Base-by-base conservation (phyloP, 2,329 filamentous ascomycete genomes). In the Neonectria faginata region DNA sequence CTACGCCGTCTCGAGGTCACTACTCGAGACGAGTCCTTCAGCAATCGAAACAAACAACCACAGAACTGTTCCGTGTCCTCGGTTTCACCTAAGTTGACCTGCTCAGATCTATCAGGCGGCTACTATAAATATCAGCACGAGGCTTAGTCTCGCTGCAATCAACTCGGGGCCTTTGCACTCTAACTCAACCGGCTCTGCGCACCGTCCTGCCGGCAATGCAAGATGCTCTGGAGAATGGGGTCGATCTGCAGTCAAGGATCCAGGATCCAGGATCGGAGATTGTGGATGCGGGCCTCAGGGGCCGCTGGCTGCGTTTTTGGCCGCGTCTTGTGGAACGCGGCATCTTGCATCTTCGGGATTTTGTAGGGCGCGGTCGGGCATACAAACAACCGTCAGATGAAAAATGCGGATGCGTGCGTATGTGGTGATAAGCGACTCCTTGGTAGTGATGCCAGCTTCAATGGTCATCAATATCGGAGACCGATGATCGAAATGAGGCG, bases 321-420 rank as follows among this genome's bases (percentile, higher is more conserved):
- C 29, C 48, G 48, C 48, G 48, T 36, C 9, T 42, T 42, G 48
- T 33, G 29, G 29, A 33, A 51, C 48, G 45, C 45, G 58, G 47
- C 60, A 57, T 57, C 54, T 48, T 58, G 60, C 60, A 58, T 63
- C 48, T 53, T 22, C 27, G 39, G 31, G 42, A 55, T n/a, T n/a
- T 29, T n/a, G 9, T 44, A 60, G n/a, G 45, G 50, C 48, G 27
- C 42, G 22, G 54, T 57, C 36, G 39, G 27, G 25, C 36, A 36
- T 50, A 27, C 33, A 18, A 22, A 51, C 12, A 42, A 42, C 39
- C 39, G 11, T n/a, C 27, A 56, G 42, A 52, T 22, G 10, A 18
- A 39, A 27, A 44, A 29, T 59, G 54, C 44, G 47, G 54, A 52
- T 64, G 25, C 25, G 25, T 25, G 25, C 25, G 25, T 25, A 29